Conservation (phyloP, 192 early-diverging fungal species). For the Mortierella claussenii region DNA sequence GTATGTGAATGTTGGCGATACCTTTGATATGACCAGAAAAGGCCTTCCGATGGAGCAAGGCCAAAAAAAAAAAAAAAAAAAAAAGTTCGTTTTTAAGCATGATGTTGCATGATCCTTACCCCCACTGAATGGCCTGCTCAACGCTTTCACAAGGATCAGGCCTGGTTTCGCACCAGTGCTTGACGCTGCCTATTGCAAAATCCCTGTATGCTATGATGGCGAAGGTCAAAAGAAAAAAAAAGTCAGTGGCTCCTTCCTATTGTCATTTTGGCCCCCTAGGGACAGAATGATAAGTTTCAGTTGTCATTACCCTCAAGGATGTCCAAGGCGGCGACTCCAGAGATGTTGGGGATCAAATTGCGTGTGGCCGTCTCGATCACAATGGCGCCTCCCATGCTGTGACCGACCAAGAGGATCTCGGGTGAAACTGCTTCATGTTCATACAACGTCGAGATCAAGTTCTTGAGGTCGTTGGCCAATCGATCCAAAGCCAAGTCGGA, state of each 20-base stretch:
- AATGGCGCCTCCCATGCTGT: conserved; percentile 70
- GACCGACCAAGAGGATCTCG: conserved; percentile 22
- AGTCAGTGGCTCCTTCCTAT: not conserved
- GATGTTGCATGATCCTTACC: conserved; percentile 15
- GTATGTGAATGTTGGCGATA: conserved; percentile 13
- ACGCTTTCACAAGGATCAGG: conserved; percentile 5
- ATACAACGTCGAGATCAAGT: conserved; percentile 12
- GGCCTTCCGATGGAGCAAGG: conserved; percentile 7
- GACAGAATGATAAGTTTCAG: not conserved
- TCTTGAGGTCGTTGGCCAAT: conserved; percentile 26
- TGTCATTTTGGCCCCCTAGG: not conserved
- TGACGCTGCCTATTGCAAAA: not conserved
- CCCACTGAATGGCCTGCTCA: conserved; percentile 21
- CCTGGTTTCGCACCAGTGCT: conserved; percentile 4
- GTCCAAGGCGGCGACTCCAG: conserved; percentile 66
- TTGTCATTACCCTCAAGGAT: not conserved
- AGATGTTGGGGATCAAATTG: conserved; percentile 33
- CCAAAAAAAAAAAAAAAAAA: no score
- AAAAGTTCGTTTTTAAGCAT: no score
- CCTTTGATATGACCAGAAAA: not conserved
- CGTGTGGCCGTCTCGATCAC: conserved; percentile 56
- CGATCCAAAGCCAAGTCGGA: conserved; percentile 7
- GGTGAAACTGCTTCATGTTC: conserved; percentile 2
- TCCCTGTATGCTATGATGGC: not conserved
- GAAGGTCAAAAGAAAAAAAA: not conserved